Base-by-base conservation (phyloP, 2,329 filamentous ascomycete species). In the Penicillium crustosum region DNA sequence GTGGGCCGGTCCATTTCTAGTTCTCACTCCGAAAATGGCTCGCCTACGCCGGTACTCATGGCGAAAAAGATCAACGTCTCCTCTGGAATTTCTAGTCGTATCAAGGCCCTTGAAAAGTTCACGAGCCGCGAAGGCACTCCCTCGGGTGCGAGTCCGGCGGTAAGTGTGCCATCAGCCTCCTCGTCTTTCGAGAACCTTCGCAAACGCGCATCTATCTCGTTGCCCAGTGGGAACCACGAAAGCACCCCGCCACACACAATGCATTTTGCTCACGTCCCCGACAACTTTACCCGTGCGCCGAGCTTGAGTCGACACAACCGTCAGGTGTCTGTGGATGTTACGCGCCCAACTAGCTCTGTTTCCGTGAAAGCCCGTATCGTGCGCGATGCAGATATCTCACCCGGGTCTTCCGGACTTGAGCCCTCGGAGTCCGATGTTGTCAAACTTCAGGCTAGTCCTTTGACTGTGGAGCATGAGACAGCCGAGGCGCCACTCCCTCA, bases 41-140 rank as follows among this genome's bases (percentile, higher is more conserved):
- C 74, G 17, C 59, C 70, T 29, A 70, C 70, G 38, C 74, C 76
- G n/a, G 75, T 83, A 15, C 70, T 88, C 49, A 78, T 82, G 47
- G 79, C 84, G 4, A 91, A 90, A 72, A 95, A 93, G 72, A 82
- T 88, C 63, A 94, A 90, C 68, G 84, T 97, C 25, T 93, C 91
- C 8, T 92, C 90, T 9, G 92, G 91, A 65, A 97, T 99, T 60
- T 95, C 93, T 3, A 91, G 93, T 73, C 88, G 94, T 42, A 97
- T 97, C 73, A 95, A 96, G 75, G 92, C 93, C 7, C 80, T 99
- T 53, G 90, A 96, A 71, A 93, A 91, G 73, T 82, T 94, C 55
- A 81, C 81, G 4, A 79, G 64, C 82, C 87, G 58, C 76, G 66
- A 72, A 57, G 67, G 74, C 63, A 61, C 73, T 44, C 65, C 71